Conservation (phyloP, 176 grass and related monocot species). For the Avena insularis region DNA sequence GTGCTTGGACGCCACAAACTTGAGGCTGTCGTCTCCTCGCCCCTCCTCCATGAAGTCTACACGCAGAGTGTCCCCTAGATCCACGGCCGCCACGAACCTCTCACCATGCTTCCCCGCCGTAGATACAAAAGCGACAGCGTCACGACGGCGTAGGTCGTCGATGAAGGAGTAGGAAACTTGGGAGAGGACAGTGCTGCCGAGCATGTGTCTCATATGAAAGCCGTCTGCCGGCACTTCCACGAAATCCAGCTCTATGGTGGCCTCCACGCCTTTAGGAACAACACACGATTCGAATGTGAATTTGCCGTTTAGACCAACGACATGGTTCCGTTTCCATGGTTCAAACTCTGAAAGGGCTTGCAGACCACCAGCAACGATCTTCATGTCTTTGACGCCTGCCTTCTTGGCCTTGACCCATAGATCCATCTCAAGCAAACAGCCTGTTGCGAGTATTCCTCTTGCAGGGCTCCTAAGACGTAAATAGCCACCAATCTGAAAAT, state of each 20-base stretch:
- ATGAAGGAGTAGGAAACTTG: background rate
- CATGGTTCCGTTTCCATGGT: background rate
- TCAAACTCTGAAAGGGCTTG: background rate
- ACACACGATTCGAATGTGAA: background rate
- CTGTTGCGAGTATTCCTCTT: background rate
- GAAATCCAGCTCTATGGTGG: slow-evolving; percentile 16
- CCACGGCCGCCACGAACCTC: background rate
- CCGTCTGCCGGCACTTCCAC: background rate
- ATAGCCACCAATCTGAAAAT: background rate
- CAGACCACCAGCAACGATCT: background rate
- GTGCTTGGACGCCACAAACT: background rate
- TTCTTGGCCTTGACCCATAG: background rate
- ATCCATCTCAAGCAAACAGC: background rate
- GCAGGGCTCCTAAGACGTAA: background rate
- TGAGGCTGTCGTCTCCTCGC: background rate
- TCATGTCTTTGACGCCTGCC: background rate
- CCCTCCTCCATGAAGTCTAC: slow-evolving; percentile 19
- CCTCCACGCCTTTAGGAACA: background rate
- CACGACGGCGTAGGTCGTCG: background rate
- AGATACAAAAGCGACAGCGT: background rate
- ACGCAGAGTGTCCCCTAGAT: background rate
- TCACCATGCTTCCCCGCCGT: background rate
- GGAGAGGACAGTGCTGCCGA: background rate
- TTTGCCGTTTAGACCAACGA: background rate
- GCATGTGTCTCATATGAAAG: background rate